phyloP scores from a whole-genome alignment of 441 rosid genomes.

The Melastoma candidum region DNA sequence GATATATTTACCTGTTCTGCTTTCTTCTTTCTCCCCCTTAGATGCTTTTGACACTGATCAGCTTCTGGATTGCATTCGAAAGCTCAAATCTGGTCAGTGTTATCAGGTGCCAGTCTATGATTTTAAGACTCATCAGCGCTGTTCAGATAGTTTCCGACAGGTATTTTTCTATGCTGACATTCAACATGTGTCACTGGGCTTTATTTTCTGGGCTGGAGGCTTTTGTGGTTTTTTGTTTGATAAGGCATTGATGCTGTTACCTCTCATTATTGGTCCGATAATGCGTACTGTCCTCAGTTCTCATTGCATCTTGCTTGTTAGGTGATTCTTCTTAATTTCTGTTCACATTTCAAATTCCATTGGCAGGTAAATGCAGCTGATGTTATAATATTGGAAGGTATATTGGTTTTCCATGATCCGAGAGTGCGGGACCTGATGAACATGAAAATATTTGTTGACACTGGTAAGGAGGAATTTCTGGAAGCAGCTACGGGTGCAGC shows the following conservation, averaged over 20 bases:
- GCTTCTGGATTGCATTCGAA: slow-evolving; percentile 69
- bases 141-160: slow-evolving; percentile 85
- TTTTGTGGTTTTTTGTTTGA: no score
- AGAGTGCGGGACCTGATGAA: slow-evolving; percentile 82
- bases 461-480: slow-evolving; percentile 35
- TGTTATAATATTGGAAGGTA: slow-evolving; percentile 95
- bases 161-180: slow-evolving; percentile 18
- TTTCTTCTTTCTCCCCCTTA: slow-evolving; percentile 13
- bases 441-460: slow-evolving; percentile 93
- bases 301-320: no score
- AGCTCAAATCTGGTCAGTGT: slow-evolving; percentile 59
- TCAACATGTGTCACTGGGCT: no score
- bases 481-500: no score
- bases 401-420: slow-evolving; percentile 84
- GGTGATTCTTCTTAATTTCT: no score
- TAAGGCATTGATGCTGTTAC: no score
- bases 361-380: slow-evolving; percentile 92
- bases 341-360: background rate
- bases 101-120: slow-evolving; percentile 90
- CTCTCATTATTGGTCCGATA: no score
- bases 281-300: no score
- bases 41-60: slow-evolving; percentile 98
- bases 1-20: no score
- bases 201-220: no score
- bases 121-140: slow-evolving; percentile 76